Evolutionary conservation across 2,329 filamentous ascomycete genomes (phyloP), one percentile per base, ranked within the genome.

Genomic region (Fonsecaea nubica): DNA sequence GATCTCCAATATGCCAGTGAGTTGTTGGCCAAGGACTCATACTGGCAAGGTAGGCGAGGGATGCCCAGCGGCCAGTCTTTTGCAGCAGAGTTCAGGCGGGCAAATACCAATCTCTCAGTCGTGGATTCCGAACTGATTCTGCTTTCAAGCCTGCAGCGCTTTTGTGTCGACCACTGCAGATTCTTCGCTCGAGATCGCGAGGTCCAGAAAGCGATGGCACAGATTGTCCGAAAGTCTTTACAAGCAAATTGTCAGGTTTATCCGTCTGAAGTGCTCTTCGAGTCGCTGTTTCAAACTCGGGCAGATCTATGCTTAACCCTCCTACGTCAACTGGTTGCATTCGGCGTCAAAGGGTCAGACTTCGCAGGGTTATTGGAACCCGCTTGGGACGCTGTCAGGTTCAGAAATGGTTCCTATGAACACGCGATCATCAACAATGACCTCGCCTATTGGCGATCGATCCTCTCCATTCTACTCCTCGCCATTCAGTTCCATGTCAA

Each of bases 21-120:
- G 73, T 87, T 98, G 77, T 84, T 99, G 25, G 83, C 82, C 18
- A 92, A 91, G 74, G 91, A 97, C 76, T 83, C 87, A 63, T 88
- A 89, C 45, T 99, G 95, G 95, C 86, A 90, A 73, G 93, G 93
- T 0, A 58, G 48, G 12, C 21, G 32, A 35, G 53, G 55, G 8
- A 59, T 25, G 40, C 40, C 64, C 3, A 55, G 55, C 15, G 50
- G 52, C 33, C 70, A 71, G 48, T 70, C 69, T 18, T 96, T 96
- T 79, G 85, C 86, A 68, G 86, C 87, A 57, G 95, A 99, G 76
- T 90, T 99, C 79, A 87, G 89, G 74, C 88, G 89, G 67, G 95
- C 94, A 50, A 99, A 99, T 77, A 82, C 90, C 69, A 98, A 99
- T 77, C 78, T 99, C 60, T 96, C 93, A 30, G 83, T 97, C 38